Evolutionary conservation across 2,329 filamentous ascomycete genomes (phyloP), one percentile per base, ranked within the genome.

Genomic region (Drechslerella stenobrocha): DNA sequence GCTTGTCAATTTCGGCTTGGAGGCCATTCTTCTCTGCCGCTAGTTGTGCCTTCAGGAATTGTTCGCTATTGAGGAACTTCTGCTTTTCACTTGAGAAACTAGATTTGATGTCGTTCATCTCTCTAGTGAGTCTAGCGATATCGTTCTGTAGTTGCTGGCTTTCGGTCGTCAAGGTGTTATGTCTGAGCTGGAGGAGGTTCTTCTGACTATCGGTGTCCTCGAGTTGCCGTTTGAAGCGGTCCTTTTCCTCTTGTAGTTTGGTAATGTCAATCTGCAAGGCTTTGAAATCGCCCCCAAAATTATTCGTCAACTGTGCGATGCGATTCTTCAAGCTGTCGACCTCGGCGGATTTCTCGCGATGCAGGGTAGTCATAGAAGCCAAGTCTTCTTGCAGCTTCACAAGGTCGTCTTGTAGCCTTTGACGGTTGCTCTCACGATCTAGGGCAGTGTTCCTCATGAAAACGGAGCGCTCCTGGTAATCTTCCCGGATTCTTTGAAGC

Each of bases 391-490:
- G 63, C 2, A 67, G 45, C 45, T 59, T 67, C 50, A 67, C 32
- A 60, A 67, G 77, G 60, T 90, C 87, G 45, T 82, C 78, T 71
- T 90, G 86, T 7, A 91, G 77, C 28, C 84, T 83, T 52, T 79
- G 77, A 6, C 84, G 78, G 75, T 85, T 89, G 71, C 89, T 87
- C 73, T 91, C 87, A 15, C 89, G 81, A 76, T 91, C 87, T 28
- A 87, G 83, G 52, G 84, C 88, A 6, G 89, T 79, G 1, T 86
- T 87, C 74, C 88, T 90, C 9, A 87, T 88, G 53, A 84, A 84
- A 34, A 90, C 81, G 0, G 88, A 91, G 72, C 90, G 90, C 76
- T 91, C 70, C n/a, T 67, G 70, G 18, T 71, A 55, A 24, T 73
- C 72, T 15, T 71, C 71, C 23, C 67, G 59, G 32, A 73, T 65